These are phyloP conservation scores for Reticulomyxa filosa DNA, from an alignment of 78 protist species.

Conservation along the genomic window DNA sequence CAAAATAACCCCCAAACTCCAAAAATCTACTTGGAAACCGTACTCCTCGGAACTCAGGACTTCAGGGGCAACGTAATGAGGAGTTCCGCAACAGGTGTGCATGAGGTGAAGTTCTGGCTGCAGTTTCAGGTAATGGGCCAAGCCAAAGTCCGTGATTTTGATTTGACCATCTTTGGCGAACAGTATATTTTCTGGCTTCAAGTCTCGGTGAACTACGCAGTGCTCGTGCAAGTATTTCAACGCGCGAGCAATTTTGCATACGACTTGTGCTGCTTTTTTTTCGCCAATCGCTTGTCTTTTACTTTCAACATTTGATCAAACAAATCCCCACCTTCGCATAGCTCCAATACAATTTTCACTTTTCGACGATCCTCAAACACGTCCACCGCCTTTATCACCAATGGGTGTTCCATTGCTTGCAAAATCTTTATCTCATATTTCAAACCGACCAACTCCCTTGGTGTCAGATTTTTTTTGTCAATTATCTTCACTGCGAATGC, in stretches of 20 bases:
- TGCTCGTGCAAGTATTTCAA: background rate
- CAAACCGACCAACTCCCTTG: too few species aligned
- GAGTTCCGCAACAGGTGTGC: background rate
- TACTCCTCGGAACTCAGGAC: background rate
- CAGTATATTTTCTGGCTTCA: background rate
- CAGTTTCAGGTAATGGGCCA: too few species aligned
- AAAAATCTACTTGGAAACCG: constrained; percentile 10
- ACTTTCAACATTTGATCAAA: constrained; percentile 3
- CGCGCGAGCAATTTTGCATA: background rate
- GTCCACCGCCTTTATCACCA: too few species aligned
- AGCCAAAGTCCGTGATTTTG: too few species aligned
- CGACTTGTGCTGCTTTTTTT: background rate
- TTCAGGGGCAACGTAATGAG: constrained; percentile 1
- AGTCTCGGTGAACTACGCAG: background rate
- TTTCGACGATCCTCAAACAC: background rate
- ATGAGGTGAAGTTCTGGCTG: too few species aligned
- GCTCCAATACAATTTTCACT: background rate
- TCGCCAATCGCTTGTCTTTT: background rate
- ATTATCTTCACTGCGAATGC: too few species aligned
- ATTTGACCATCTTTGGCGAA: background rate
- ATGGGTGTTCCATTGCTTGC: too few species aligned
- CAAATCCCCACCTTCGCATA: background rate
- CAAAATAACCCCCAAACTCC: constrained; percentile 22
- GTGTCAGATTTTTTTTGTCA: too few species aligned
- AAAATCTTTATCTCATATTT: too few species aligned